Evolutionary conservation across 2,329 filamentous ascomycete species (phyloP), one percentile per base, ranked within the genome.

Genomic region (Ceratocystis albifundus): DNA sequence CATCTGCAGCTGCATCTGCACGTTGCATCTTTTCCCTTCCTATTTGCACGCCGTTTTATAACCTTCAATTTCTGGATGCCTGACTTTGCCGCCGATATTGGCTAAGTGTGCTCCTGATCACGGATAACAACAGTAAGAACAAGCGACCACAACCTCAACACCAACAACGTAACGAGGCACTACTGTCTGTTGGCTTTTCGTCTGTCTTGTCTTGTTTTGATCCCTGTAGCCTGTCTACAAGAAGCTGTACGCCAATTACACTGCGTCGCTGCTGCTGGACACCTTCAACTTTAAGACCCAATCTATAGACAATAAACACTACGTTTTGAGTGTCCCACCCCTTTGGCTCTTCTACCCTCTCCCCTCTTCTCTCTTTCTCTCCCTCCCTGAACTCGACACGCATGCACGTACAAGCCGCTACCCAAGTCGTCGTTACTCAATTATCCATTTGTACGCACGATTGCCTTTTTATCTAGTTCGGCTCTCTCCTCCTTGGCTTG

Each of bases 211-310:
- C 48, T 25, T 48, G 48, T 20, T 45, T 17, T 12, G 32, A 17
- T 8, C 45, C 36, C 20, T 62, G 61, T 62, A 45, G 36, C 61
- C 44, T 53, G 48, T 53, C 48, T 53, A 53, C 48, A 53, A 25
- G 25, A 25, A 25, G 22, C 15, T 2, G 48, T 53, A 25, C 36
- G 36, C 36, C 36, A 8, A 41, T 12, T 41, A 12, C 36, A 41
- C 36, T 41, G 32, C 32, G 32, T 36, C 32, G 32, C 8, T 36
- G 32, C 8, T 36, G 32, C 32, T 36, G 32, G 36, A 10, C 36
- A 41, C 36, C 8, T 41, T 41, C 36, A 41, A 12, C 36, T 41
- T 41, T 12, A 41, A 41, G 36, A 41, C 36, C 36, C 10, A 41
- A 41, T 41, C 36, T 12, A 41, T 41, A 41, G 36, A 41, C 36